Evolutionary conservation across 371 early-diverging fungal species (phyloP), one percentile per base, ranked within the genome.

Genomic region (Rhizomucor pusillus): DNA sequence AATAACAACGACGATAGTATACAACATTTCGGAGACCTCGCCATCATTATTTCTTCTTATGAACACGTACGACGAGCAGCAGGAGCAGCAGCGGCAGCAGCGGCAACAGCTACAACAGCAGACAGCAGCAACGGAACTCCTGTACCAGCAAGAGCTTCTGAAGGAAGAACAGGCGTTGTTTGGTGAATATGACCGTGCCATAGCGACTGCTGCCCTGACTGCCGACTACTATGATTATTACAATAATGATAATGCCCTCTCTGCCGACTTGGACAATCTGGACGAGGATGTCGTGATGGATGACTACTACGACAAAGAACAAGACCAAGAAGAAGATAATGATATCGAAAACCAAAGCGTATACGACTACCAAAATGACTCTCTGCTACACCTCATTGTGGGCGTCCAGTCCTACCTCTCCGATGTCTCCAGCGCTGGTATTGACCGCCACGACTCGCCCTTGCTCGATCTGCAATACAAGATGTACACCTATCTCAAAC

Each of bases 401-500:
- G 75, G 71, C 47, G 75, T 75, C 35, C 75, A 75, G 43, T 71
- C 67, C 16, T 75, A 75, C 43, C 55, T 75, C 14, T 20, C 65
- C 6, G 75, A 75, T 34, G 53, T 62, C 13, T 54, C 66, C 10
- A 49, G 20, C 10, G 37, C 60, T 12, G 52, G 57, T 14, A 22
- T 36, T 20, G 57, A 53, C 43, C 24, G 52, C 47, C 43, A 58
- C 19, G 60, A 57, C 36, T 75, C 75, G 25, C 75, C 69, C 36
- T 50, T 75, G 14, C 53, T 67, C 25, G 65, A 71, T 12, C 64
- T 75, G 13, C 75, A 75, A 55, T 75, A 75, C 54, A 75, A 75
- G 58, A 75, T 75, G 69, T 75, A 75, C 34, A 69, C 67, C 43
- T 75, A 71, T 45, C 63, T 75, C 34, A 75, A 67, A 43, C 75